Evolutionary conservation across 1,284 basidiomycete species (phyloP), one percentile per base, ranked within the genome.

Genomic region (Exobasidium cylindrosporum): DNA sequence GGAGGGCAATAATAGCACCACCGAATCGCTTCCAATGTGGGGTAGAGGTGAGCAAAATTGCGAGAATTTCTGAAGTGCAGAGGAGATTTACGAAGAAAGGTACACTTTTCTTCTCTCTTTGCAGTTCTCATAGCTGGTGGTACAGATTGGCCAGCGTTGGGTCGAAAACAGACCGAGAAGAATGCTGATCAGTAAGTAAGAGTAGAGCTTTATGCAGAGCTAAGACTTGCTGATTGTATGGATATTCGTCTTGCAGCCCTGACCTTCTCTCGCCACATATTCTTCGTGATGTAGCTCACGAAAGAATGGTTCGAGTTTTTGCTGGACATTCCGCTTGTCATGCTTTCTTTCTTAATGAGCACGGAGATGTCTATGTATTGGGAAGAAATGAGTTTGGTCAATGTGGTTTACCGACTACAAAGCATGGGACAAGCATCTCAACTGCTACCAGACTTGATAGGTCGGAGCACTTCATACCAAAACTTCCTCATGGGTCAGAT

Each of bases 241-340:
- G 14, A n/a, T 14, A n/a, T 14, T n/a, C 43, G n/a, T n/a, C 14
- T 13, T 54, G 24, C 63, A 84, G 83, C 58, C 89, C 90, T 4
- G 92, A 96, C 83, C 84, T 97, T 3, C 84, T 87, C 52, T 85
- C 88, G 78, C 92, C 93, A 0, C 86, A 92, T 79, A 91, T 95
- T 74, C 84, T 96, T 43, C 89, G 94, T 58, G 90, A 90, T 0
- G 83, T 97, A 28, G 85, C 87, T 77, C 92, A 94, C 75, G 84
- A 95, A 54, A 64, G 66, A 46, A 71, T 74, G 55, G 61, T 52
- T 26, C 64, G 66, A 47, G 62, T 77, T 44, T 60, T 72, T 32
- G 63, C 69, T 23, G 73, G 68, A 40, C 74, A 70, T 66, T 67
- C 63, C 45, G 67, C 66, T 40, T 72, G 69, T 46, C 67, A 73